Evolutionary conservation across 306 rosid genomes (phyloP).

Genomic region (Fragaria nilgerrensis): DNA sequence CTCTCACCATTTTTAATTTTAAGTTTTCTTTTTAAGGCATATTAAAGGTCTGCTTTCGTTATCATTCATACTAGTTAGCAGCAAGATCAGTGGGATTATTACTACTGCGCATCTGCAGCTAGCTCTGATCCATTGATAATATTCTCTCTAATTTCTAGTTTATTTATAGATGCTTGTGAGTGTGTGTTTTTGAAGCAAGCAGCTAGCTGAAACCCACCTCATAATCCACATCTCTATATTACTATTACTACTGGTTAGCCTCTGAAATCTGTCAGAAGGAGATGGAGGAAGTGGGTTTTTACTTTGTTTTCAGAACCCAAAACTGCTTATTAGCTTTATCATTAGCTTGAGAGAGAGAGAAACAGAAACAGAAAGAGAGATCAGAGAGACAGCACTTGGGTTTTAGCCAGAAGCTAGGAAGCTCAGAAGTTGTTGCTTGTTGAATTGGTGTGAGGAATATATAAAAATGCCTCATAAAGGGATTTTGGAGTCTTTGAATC

Average conservation of each 20-base stretch:
- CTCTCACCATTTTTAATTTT: neutral
- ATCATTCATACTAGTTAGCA: constrained; percentile 2
- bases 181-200: constrained; percentile 6
- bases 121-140: constrained; percentile 3
- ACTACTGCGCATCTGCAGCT: neutral
- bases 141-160: constrained; percentile 10
- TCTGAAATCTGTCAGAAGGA: constrained; percentile 18
- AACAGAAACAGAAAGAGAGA: neutral
- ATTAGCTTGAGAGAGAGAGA: neutral
- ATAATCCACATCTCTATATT: constrained; percentile 8
- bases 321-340: constrained; percentile 2
- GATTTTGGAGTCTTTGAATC: constrained; percentile 36
- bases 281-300: constrained; percentile 2
- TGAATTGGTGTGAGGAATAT: neutral
- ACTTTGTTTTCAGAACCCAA: constrained; percentile 19
- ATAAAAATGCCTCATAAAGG: constrained; percentile 37
- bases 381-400: neutral
- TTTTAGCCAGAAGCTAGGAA: neutral
- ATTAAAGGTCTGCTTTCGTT: neutral
- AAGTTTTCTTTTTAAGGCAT: neutral
- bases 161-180: neutral
- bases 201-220: constrained; percentile 11
- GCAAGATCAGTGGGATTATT: neutral
- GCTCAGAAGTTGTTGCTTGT: neutral
- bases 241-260: constrained; percentile 9